Evolutionary conservation across 2,329 filamentous ascomycete species (phyloP).

Genomic region (Xylariaceae sp.): DNA sequence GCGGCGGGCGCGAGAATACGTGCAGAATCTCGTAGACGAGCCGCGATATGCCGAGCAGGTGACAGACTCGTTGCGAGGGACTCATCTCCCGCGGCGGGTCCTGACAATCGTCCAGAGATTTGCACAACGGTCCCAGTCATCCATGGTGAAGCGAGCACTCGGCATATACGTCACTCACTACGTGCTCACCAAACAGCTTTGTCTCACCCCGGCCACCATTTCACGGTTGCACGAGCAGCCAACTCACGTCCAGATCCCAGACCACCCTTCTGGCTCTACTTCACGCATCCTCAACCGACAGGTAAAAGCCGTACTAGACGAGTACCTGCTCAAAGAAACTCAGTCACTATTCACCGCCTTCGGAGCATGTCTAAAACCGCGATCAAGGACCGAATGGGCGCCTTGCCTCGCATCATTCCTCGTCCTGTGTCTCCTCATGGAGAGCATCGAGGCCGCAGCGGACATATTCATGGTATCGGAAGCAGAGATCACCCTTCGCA

Average conservation of each 20-base stretch:
- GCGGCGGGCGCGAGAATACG: constrained; percentile 45
- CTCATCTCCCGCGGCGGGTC: constrained; percentile 43
- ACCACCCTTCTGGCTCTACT: constrained; percentile 30
- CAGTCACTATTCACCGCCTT: constrained; percentile 50
- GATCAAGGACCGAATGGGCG: constrained; percentile 51
- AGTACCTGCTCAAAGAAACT: constrained; percentile 50
- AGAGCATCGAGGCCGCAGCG: constrained; percentile 50
- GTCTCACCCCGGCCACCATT: constrained; percentile 44
- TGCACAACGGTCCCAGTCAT: constrained; percentile 35
- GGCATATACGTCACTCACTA: constrained; percentile 54
- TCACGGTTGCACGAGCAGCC: constrained; percentile 38
- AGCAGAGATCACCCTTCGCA: constrained; percentile 46
- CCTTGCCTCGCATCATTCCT: constrained; percentile 55
- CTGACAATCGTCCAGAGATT: constrained; percentile 47
- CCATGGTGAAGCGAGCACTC: constrained; percentile 51
- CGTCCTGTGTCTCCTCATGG: constrained; percentile 56
- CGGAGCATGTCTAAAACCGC: constrained; percentile 50
- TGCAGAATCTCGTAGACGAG: constrained; percentile 46
- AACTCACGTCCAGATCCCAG: constrained; percentile 37
- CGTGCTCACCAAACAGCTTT: constrained; percentile 52
- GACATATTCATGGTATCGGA: constrained; percentile 49
- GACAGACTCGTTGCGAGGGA: constrained; percentile 44
- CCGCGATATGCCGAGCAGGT: constrained; percentile 47
- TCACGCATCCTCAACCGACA: constrained; percentile 53
- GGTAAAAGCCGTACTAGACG: constrained; percentile 54